Conservation (phyloP, 2,329 filamentous ascomycete genomes). For the Clarireedia paspali region DNA sequence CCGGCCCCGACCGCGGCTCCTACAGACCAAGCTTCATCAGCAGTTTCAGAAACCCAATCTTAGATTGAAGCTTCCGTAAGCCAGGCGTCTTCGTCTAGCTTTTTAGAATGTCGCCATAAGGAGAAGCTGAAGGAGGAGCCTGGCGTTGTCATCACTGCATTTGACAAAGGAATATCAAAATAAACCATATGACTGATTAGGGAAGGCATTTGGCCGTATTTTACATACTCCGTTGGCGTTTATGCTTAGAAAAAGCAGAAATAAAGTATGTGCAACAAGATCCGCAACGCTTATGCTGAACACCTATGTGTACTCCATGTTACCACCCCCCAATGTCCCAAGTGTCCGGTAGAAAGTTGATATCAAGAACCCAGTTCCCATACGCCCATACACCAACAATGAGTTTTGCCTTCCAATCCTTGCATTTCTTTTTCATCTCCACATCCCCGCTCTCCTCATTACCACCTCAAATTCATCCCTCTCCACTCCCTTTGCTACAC, state of each 20-base stretch:
- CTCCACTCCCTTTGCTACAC: conserved; percentile 62
- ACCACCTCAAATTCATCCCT: conserved; percentile 50
- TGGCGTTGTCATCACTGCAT: background rate
- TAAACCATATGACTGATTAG: background rate
- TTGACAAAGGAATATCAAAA: background rate
- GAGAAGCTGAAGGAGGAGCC: background rate
- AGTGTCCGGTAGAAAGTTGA: background rate
- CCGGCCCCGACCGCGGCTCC: conserved; percentile 30
- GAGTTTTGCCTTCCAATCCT: background rate
- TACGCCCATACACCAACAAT: background rate
- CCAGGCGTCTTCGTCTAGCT: background rate
- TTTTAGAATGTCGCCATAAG: too few relatives aligned
- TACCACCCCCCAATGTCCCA: background rate
- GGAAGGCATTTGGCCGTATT: background rate
- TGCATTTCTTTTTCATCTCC: conserved; percentile 15
- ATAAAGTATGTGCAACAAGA: conserved; percentile 5
- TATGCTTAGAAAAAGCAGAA: conserved; percentile 1
- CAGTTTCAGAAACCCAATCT: background rate
- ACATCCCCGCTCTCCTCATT: conserved; percentile 28
- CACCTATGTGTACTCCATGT: background rate
- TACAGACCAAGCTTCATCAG: conserved; percentile 2
- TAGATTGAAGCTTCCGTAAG: conserved; percentile 14
- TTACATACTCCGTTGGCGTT: conserved; percentile 16
- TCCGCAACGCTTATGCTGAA: background rate
- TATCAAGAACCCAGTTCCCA: background rate